Base-by-base conservation (phyloP, 2,329 filamentous ascomycete species). In the Pyrenophora seminiperda region DNA sequence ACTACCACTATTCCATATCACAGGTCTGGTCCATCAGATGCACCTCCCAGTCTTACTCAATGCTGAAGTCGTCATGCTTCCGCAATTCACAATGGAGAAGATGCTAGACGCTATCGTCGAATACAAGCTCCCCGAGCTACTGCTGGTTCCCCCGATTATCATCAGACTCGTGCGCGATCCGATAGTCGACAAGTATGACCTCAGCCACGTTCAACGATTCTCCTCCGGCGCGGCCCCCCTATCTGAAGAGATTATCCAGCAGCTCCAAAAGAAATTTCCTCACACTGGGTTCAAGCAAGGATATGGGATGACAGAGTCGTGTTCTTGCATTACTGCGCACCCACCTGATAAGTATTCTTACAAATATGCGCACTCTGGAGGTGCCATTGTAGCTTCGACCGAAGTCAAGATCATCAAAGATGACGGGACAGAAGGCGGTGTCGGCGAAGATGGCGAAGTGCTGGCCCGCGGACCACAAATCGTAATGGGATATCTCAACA, bases 241-340 rank as follows among this genome's bases (percentile, higher is more conserved):
- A 2, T 77, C 79, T 17, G 79, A 79, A 52, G 75, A 87, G 62
- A 80, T 88, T 45, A 75, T 87, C 13, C 76, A 80, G 18, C 75
- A 80, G 18, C 72, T 87, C 11, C 70, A 81, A 49, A 73, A 76
- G 52, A 79, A 78, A 39, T 87, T 86, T 59, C 84, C 84, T 0
- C 71, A 77, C 1, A 83, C 80, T 0, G 83, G 82, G 0, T 85
- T 87, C 68, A 83, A 83, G 59, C 84, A 87, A 62, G 84, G 83
- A 1, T 88, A 87, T 59, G 85, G 85, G 20, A 87, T 88, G 84
- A 88, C 85, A 0, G 85, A 87, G 66, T 81, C 77, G 0, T 87
- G 83, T 65, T 78, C 76, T 2, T 86, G 83, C 56, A 84, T 88
- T 54, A 86, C 83, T 0, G 77, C 81, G 0, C 84, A 87, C 45